Conservation (phyloP, 139 green algal genomes). For the Closterium sp. region DNA sequence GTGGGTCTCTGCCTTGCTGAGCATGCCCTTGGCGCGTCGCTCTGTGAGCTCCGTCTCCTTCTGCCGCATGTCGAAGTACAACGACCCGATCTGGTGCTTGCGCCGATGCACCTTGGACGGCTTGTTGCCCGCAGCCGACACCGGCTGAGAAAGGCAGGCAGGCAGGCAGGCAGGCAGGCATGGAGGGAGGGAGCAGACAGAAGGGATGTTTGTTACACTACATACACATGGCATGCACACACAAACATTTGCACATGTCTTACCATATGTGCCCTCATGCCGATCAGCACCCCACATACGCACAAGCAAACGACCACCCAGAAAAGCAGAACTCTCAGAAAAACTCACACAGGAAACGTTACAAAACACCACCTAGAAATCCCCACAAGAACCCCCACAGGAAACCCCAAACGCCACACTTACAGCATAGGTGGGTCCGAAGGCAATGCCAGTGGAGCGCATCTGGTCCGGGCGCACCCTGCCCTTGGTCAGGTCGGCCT, state of each 20-base stretch:
- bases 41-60: conserved; percentile 52
- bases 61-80: conserved; percentile 52
- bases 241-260: too few relatives aligned
- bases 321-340: too few relatives aligned
- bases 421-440: conserved; percentile 27
- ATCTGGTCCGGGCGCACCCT: conserved; percentile 17
- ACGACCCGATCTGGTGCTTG: conserved; percentile 56
- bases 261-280: too few relatives aligned
- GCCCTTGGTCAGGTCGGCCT: conserved; percentile 42
- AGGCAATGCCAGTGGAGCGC: conserved; percentile 30
- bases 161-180: not conserved
- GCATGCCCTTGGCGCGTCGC: conserved; percentile 27
- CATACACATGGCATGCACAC: too few relatives aligned
- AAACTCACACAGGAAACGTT: not conserved
- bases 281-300: too few relatives aligned
- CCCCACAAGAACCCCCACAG: not conserved
- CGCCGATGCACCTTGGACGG: conserved; percentile 42
- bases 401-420: not conserved
- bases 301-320: too few relatives aligned
- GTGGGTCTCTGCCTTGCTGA: conserved; percentile 54
- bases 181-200: not conserved
- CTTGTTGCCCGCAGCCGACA: conserved; percentile 38
- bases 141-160: not conserved
- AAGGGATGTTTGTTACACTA: too few relatives aligned
- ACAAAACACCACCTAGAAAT: not conserved